Base-by-base conservation (phyloP, 257 asterid genomes). In the Salvia miltiorrhiza region DNA sequence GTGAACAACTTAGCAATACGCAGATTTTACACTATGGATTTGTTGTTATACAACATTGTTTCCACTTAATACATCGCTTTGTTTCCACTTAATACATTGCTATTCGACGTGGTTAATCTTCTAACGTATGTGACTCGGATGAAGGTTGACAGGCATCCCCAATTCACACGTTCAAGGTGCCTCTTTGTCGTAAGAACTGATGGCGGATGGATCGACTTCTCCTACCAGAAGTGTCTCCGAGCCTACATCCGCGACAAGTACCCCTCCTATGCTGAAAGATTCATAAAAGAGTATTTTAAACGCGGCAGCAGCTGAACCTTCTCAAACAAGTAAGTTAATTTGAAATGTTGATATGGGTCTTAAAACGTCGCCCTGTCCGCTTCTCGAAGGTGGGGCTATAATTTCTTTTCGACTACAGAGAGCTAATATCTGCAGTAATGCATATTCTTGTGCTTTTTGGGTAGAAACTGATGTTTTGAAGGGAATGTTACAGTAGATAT, bases 151-250 rank as follows among this genome's bases (percentile, higher is more conserved):
- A 83, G 94, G 65, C 98, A 93, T 78, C 98, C 98, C 12, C 96
- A 87, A 39, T 93, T 88, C 83, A 75, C 71, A 75, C 65, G 44
- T 4, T 93, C 99, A 14, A 87, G 98, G 82, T 93, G 97, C 85
- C 95, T 93, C 63, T 93, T 93, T 79, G 97, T 93, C 19, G 91
- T 90, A 28, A 82, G 97, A 82, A 78, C 77, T 0, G 99, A 93
- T n/a, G 99, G 97, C 58, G 95, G 84, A 70, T 90, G 96, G 99
- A 90, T 93, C 57, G 99, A 90, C 76, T 90, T 93, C 82, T 93
- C 97, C 60, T 93, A 93, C 87, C 99, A 93, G 82, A 93, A 90
- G 81, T 93, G 96, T 76, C 79, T 93, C 16, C 75, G 90, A 30
- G 35, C 35, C 35, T 30, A 30, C 35, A 30, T 30, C 35, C 35